Base-by-base conservation (phyloP, 2,329 filamentous ascomycete species). In the Penicillium sp. region DNA sequence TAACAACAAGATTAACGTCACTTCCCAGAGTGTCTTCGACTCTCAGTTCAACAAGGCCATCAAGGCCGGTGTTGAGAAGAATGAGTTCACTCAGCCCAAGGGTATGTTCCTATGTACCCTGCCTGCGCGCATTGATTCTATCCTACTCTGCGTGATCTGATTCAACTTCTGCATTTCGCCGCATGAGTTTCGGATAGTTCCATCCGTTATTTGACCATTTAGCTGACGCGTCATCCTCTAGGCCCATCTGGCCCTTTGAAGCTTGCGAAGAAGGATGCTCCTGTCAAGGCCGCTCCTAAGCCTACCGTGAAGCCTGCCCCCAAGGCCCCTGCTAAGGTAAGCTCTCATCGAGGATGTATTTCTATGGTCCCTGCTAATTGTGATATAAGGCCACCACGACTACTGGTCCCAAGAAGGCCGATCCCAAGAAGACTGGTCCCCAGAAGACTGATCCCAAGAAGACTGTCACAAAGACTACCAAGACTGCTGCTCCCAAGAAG, bases 221-320 rank as follows among this genome's bases (percentile, higher is more conserved):
- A 46, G 60, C 70, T 75, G 62, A 76, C 71, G 64, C 68, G 65
- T 68, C 59, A 54, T 25, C 38, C 46, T 58, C 51, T 59, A 92
- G 89, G 89, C 70, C 84, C 91, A 59, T 96, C 92, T 63, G 92
- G 92, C 60, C 89, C 91, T 67, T 91, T 94, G 78, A 96, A 96
- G 88, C 88, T 96, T 60, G 89, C 89, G 59, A 93, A 93, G 87
- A 92, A 91, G 82, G 83, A 84, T 56, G 57, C 73, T 54, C 69
- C 70, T 62, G 70, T 75, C 48, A 76, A 67, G 64, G 56, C 65
- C 23, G 57, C 61, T 51, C 50, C 60, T 49, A 67, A 67, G 61
- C 38, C 63, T 29, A 54, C 62, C 41, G 38, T 62, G 6, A 63
- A 62, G 57, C n/a, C 60, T 21, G 37, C 37, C 10, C 9, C n/a